A percentile compares a stretch with the other conserved stretches of the same genome.
Conservation (phyloP, 2,329 filamentous ascomycete species). For the Claviceps purpurea region DNA sequence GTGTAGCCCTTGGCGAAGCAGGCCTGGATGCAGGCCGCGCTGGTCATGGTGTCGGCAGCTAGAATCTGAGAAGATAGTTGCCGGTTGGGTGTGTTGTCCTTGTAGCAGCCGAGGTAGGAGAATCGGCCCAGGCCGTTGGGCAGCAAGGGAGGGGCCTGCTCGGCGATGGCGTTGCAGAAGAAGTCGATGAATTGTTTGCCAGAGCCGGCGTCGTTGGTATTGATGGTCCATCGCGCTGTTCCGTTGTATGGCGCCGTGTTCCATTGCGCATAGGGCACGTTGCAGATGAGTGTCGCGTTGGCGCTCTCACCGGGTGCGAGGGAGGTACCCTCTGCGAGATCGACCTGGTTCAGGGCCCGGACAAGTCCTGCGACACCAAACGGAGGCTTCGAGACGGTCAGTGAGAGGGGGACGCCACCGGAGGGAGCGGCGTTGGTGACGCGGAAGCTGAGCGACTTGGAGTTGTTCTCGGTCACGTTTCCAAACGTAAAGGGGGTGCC, state of each 20-base stretch:
- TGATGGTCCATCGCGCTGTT: constrained; percentile 40
- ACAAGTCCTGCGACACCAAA: constrained; percentile 42
- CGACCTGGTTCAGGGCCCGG: constrained; percentile 39
- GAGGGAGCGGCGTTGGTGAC: constrained; percentile 36
- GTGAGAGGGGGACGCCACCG: constrained; percentile 32
- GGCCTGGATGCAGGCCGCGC: constrained; percentile 29
- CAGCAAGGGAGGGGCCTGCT: constrained; percentile 37
- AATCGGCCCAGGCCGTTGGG: constrained; percentile 32
- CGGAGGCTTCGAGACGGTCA: constrained; percentile 49
- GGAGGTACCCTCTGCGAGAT: constrained; percentile 42
- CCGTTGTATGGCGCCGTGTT: constrained; percentile 38
- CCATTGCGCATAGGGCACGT: constrained; percentile 42
- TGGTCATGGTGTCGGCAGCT: constrained; percentile 27
- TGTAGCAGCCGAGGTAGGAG: constrained; percentile 40
- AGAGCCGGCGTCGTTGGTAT: constrained; percentile 38
- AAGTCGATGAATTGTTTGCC: constrained; percentile 41
- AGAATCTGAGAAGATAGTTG: constrained; percentile 33
- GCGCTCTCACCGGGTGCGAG: constrained; percentile 35
- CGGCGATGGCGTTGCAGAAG: constrained; percentile 34
- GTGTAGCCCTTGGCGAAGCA: constrained; percentile 23
- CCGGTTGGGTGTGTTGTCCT: constrained; percentile 40
- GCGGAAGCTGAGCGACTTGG: constrained; percentile 33
- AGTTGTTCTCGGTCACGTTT: constrained; percentile 38
- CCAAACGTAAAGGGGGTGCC: constrained; percentile 38
- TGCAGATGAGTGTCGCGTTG: constrained; percentile 39